Base-by-base conservation (phyloP, 148 eudicot species). In the Camellia japonica region DNA sequence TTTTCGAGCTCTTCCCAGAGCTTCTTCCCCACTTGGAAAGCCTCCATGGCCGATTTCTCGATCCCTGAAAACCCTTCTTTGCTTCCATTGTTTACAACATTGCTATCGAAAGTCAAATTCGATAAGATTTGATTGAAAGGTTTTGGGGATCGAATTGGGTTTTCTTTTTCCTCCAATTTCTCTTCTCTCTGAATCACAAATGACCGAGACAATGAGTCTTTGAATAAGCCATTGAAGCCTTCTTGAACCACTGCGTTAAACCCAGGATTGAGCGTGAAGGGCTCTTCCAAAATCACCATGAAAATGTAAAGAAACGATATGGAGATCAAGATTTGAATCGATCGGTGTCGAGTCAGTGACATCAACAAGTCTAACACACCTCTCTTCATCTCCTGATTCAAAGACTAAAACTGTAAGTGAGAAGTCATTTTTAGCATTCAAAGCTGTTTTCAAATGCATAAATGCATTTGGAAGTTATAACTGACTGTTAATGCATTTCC, bases 11-110 rank as follows among this genome's bases (percentile, higher is more conserved):
- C 95, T 7, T 60, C 83, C 97, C 95, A 93, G 3, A 84, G 52
- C 81, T 84, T 93, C 79, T 84, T 88, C 56, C 97, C 97, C 12
- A 85, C 51, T 61, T 89, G 84, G 72, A 93, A 86, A 1, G 97
- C 95, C 76, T 86, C 89, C 30, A 78, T 88, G 2, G 93, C 93
- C 0, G 89, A 85, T 78, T 80, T 80, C 73, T 82, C 86, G 41
- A 91, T 75, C 82, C 89, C 94, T 6, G 82, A 73, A 83, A 87
- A 78, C 78, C 93, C 89, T 15, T 89, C 88, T 19, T 77, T 84
- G 10, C 82, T 78, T 64, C 47, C 73, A 5, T 74, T 79, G 63
- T 81, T 80, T 4, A 86, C 78, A 43, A 82, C 83, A 52, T 70
- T 81, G 44, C 80, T 83, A 82, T 85, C 83, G 66, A 88, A 90